Evolutionary conservation across 176 grass and related monocot genomes (phyloP).

Genomic region (Carex scoparia): DNA sequence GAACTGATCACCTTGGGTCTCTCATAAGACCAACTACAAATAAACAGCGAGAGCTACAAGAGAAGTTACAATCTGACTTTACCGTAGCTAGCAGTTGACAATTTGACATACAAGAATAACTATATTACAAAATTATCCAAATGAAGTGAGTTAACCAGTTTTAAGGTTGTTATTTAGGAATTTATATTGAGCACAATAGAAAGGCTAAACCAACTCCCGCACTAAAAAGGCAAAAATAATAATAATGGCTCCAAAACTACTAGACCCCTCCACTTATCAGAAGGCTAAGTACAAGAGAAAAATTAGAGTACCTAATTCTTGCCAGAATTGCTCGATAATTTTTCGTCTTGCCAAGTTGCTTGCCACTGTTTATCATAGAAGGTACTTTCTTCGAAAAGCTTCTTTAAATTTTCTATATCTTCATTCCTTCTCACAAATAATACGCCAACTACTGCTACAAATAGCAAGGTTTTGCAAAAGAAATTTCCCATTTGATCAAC

Average conservation of each 20-base stretch:
- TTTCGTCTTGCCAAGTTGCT: slow-evolving; percentile 87
- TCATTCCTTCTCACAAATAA: slow-evolving; percentile 80
- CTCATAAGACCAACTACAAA: background rate
- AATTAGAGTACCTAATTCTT: slow-evolving; percentile 17
- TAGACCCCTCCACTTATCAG: background rate
- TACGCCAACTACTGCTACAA: slow-evolving; percentile 64
- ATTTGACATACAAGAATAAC: background rate
- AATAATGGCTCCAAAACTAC: background rate
- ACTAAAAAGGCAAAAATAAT: background rate
- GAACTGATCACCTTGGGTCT: background rate
- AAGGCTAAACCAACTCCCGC: slow-evolving; percentile 3
- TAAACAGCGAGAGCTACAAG: background rate
- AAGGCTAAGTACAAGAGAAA: slow-evolving; percentile 11
- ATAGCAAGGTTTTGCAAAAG: slow-evolving; percentile 89
- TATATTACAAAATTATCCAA: background rate
- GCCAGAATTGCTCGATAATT: background rate
- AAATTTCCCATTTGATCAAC: slow-evolving; percentile 96
- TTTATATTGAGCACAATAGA: background rate
- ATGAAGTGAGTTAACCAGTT: slow-evolving; percentile 1
- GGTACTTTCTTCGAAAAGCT: slow-evolving; percentile 72
- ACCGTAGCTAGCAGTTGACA: background rate
- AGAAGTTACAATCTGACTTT: background rate
- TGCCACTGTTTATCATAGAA: slow-evolving; percentile 99
- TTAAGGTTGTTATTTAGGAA: background rate
- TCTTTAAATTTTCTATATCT: slow-evolving; percentile 68